These are phyloP conservation scores for Hysterangium stoloniferum DNA, from an alignment of 768 basidiomycete species.

Conservation along the genomic window DNA sequence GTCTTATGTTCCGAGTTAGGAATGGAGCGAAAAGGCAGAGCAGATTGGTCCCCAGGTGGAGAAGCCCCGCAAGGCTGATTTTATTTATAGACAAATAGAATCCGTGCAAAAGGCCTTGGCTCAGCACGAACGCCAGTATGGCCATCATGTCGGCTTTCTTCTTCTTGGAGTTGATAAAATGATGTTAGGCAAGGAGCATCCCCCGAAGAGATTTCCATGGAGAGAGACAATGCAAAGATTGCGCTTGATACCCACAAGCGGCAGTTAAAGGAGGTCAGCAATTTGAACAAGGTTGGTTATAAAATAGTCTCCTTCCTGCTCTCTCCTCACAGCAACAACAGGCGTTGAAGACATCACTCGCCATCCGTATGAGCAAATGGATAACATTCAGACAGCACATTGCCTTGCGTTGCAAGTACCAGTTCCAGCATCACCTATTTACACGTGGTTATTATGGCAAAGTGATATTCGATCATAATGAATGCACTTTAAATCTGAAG, in stretches of 20 bases:
- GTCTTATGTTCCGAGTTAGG: constrained; percentile 30
- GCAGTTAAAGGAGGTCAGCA: constrained; percentile 55
- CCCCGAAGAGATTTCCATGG: constrained; percentile 67
- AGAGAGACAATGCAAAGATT: constrained; percentile 57
- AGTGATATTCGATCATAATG: constrained; percentile 75
- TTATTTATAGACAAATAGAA: constrained; percentile 53
- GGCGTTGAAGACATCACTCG: constrained; percentile 62
- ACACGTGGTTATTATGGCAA: constrained; percentile 87
- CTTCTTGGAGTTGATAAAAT: no score
- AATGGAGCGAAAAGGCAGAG: constrained; percentile 58
- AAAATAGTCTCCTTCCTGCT: no score
- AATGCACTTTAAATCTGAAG: constrained; percentile 56
- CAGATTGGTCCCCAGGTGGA: constrained; percentile 51
- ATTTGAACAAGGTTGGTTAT: constrained; percentile 61
- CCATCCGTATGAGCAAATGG: constrained; percentile 66
- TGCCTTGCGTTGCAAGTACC: constrained; percentile 76
- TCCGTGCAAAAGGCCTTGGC: constrained; percentile 57
- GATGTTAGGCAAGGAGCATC: constrained; percentile 69
- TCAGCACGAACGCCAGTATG: constrained; percentile 57
- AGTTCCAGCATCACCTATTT: constrained; percentile 75
- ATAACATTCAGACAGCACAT: constrained; percentile 83
- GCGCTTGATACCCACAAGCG: constrained; percentile 51
- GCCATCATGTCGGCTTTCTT: no score
- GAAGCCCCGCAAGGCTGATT: constrained; percentile 49
- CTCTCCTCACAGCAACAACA: constrained; percentile 28